Conservation (phyloP, 305 asterid genomes). For the Fraxinus latifolia region DNA sequence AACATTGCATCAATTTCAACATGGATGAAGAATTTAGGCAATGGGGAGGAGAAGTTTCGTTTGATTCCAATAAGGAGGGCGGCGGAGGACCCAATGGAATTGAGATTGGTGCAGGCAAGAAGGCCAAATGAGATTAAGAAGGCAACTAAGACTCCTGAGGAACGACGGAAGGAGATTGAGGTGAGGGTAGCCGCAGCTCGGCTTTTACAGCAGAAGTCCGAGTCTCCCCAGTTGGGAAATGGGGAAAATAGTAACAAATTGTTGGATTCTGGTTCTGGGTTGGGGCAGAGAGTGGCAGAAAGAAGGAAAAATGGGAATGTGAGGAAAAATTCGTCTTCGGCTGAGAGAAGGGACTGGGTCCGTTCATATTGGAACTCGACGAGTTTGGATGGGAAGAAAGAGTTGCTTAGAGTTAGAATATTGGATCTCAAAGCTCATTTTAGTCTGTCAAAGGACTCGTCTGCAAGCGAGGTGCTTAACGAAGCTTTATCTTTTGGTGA, state of each 20-base stretch:
- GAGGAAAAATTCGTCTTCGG: constrained; percentile 49
- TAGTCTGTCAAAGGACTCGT: constrained; percentile 52
- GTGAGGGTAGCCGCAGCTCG: constrained; percentile 93
- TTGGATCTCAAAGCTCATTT: constrained; percentile 68
- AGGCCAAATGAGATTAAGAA: constrained; percentile 89
- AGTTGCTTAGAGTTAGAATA: constrained; percentile 48
- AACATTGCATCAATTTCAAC: constrained; percentile 74
- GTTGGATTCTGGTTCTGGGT: constrained; percentile 45
- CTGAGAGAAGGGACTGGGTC: constrained; percentile 75
- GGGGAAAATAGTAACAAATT: constrained; percentile 48
- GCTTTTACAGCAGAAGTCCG: constrained; percentile 82
- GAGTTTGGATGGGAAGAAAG: constrained; percentile 58
- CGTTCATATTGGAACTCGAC: constrained; percentile 71
- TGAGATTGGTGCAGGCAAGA: constrained; percentile 56
- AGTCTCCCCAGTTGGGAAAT: constrained; percentile 43
- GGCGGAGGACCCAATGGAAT: constrained; percentile 90
- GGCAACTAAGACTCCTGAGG: constrained; percentile 79
- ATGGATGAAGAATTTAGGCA: constrained; percentile 84
- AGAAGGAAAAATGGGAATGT: constrained; percentile 56
- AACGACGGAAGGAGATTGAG: constrained; percentile 88
- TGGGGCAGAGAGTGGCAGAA: constrained; percentile 57
- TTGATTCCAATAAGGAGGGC: constrained; percentile 77
- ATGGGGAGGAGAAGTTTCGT: constrained; percentile 80
- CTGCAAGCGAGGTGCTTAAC: constrained; percentile 47
- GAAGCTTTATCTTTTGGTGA: constrained; percentile 71